Evolutionary conservation across 2,329 filamentous ascomycete species (phyloP), one percentile per base, ranked within the genome.

Genomic region (Alternaria gaisen): DNA sequence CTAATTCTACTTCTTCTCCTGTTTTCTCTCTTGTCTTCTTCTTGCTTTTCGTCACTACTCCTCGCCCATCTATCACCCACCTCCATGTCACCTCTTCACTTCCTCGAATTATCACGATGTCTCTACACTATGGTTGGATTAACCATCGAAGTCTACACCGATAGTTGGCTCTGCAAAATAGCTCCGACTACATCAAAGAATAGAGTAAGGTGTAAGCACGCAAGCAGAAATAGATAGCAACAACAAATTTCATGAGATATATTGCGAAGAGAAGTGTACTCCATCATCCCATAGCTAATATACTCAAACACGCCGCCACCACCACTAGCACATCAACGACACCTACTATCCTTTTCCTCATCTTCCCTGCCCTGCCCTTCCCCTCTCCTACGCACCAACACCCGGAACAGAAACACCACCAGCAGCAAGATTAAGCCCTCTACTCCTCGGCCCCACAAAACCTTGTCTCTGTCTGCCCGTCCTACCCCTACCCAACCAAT

Each of bases 401-500:
- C 57, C 57, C 0, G 44, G 44, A 2, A 59, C 22, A 24, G 30
- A 50, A n/a, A 56, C 41, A 1, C 24, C 46, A 9, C 53, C 53
- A 0, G 38, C 40, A 3, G 38, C 36, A 3, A 56, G 36, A 26
- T 44, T 48, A 46, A 52, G 57, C 4, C 68, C 67, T 10, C 66
- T 62, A 24, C 70, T 64, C 34, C 65, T 58, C 46, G 67, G 63
- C 16, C 93, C 94, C 0, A 98, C 94, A 75, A 97, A 94, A 0
- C 95, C 95, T 66, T 93, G 87, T 54, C 95, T 83, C 78, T 98
- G 96, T 65, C 95, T 85, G 0, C 95, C 95, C 4, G 93, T 98
- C 36, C 95, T 83, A 0, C 94, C 94, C 47, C 95, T 85, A 0
- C 94, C 94, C 1, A 99, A 85, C 95, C 95, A 99, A 78, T 99